These are phyloP conservation scores for Globisporangium paddicum DNA, from an alignment of 352 stramenopile species.

Conservation along the genomic window DNA sequence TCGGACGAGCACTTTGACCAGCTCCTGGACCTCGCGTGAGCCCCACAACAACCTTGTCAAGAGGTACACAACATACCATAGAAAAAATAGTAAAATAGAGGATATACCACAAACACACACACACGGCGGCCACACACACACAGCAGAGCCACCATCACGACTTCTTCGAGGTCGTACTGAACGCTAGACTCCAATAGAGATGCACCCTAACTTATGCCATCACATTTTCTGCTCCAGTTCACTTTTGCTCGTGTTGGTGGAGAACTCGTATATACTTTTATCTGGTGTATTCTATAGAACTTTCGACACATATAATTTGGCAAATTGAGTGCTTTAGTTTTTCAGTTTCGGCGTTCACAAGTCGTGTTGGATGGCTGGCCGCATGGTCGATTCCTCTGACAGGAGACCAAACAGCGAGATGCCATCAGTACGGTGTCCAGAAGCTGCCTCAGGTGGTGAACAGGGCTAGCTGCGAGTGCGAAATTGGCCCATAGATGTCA, in stretches of 20 bases:
- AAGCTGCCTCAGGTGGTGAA: too few species aligned
- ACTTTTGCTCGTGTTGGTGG: neutral
- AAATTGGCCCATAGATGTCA: too few species aligned
- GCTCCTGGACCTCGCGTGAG: constrained; percentile 69
- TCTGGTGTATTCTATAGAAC: too few species aligned
- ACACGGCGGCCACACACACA: neutral
- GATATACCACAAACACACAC: constrained; percentile 6
- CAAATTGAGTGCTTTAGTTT: too few species aligned
- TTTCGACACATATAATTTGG: too few species aligned
- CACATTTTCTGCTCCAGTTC: neutral
- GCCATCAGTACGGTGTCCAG: too few species aligned
- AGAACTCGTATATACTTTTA: too few species aligned
- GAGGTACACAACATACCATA: constrained; percentile 1
- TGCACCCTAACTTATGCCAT: constrained; percentile 3
- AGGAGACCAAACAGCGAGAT: too few species aligned
- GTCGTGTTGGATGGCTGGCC: too few species aligned
- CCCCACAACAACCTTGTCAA: neutral
- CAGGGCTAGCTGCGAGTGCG: too few species aligned
- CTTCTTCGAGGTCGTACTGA: neutral
- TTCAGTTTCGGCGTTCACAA: too few species aligned
- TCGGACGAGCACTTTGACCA: constrained; percentile 81
- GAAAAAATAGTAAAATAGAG: constrained; percentile 9
- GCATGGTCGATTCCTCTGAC: too few species aligned
- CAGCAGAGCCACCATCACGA: neutral
- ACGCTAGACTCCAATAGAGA: constrained; percentile 1